Evolutionary conservation across 331 rosid species (phyloP), one percentile per base, ranked within the genome.

Genomic region (Rhamnella rubrinervis): DNA sequence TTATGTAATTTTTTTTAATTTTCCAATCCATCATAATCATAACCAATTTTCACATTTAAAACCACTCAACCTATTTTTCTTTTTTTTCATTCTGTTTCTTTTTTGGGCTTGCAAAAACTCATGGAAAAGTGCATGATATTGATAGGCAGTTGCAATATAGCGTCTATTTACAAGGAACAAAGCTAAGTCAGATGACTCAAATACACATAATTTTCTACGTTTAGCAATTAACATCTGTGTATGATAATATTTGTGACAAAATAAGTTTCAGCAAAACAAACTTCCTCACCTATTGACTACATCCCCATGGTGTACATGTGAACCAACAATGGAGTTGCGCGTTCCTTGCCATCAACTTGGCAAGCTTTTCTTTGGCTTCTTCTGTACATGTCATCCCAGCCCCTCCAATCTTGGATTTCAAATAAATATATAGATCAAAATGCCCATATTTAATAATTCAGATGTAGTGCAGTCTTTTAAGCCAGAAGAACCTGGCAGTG

Each of bases 401-500:
- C 69, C 75, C 25, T 7, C 26, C 50, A 47, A 53, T 59, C 10
- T 15, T 14, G 26, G 62, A 59, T 44, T 73, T 59, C 53, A 25
- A 15, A 71, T 44, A 59, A 53, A 9, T 28, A 35, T 19, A 58
- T 38, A 40, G 40, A 23, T 31, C 20, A 7, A 19, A 64, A 52
- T 31, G 25, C 55, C 66, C 58, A 66, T 46, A 41, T 76, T 3
- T 31, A 31, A 51, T 59, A 64, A 25, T 46, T 63, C 56, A 26
- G 68, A 64, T 65, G 58, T 51, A 59, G 26, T 76, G 65, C 68
- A 67, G 60, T 66, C 66, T 71, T 77, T 59, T 62, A 90, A 53
- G 92, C 90, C 73, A 86, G 97, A 86, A 90, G 95, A 76, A 90
- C 85, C 84, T 90, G 97, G 77, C 92, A 88, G 72, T 90, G 97